Conservation (phyloP, 345 rosid genomes). For the Fremontodendron californicum region DNA sequence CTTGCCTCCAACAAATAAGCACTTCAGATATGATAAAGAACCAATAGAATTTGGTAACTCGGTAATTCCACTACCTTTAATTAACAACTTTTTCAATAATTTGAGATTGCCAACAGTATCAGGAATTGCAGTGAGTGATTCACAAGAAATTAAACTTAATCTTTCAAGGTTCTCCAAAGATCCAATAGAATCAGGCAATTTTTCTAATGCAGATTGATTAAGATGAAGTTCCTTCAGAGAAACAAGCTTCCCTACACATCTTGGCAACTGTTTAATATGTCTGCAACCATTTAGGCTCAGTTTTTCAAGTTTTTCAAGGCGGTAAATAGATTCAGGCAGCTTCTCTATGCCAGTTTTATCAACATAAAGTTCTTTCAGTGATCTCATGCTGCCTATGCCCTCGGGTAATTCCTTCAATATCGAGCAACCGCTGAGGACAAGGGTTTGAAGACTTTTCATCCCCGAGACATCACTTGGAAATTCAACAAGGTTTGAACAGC, state of each 20-base stretch:
- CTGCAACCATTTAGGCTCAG: constrained; percentile 33
- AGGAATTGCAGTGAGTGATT: constrained; percentile 31
- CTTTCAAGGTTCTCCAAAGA: constrained; percentile 35
- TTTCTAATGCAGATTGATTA: constrained; percentile 28
- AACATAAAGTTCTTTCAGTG: constrained; percentile 40
- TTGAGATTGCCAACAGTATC: constrained; percentile 35
- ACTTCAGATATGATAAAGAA: constrained; percentile 32
- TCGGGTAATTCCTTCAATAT: constrained; percentile 38
- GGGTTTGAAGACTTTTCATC: constrained; percentile 34
- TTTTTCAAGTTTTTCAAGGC: constrained; percentile 40
- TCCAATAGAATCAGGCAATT: constrained; percentile 37
- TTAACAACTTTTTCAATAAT: constrained; percentile 23
- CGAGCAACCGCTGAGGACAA: constrained; percentile 37
- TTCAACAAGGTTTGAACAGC: constrained; percentile 33
- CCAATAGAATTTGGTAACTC: constrained; percentile 44
- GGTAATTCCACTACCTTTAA: constrained; percentile 22
- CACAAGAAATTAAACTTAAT: constrained; percentile 32
- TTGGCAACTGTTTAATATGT: constrained; percentile 32
- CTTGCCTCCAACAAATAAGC: constrained; percentile 22
- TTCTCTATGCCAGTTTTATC: constrained; percentile 36
- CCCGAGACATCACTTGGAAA: constrained; percentile 44
- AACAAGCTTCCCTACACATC: constrained; percentile 27
- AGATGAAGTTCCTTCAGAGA: constrained; percentile 40
- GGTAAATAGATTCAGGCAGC: constrained; percentile 42
- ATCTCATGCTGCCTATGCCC: constrained; percentile 36